Base-by-base conservation (phyloP, 257 asterid species). In the Nicotiana knightiana region DNA sequence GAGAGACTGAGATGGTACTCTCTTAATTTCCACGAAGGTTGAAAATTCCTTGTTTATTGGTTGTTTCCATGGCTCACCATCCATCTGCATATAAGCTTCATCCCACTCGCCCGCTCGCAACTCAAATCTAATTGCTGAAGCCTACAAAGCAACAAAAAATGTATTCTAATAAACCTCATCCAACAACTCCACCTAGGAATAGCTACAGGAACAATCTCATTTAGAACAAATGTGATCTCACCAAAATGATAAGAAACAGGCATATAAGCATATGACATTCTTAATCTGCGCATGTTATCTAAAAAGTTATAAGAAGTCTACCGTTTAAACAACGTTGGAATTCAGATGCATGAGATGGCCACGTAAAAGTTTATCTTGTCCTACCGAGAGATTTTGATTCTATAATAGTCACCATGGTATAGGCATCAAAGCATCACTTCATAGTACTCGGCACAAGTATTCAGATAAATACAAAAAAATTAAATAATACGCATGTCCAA, bases 11-110 rank as follows among this genome's bases (percentile, higher is more conserved):
- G 87, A 84, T 1, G 94, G 87, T 39, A 91, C 91, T 82, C 89
- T 89, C 75, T 88, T 92, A 57, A 93, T 91, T 79, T 93, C 97
- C 59, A 93, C 88, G 62, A 87, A 93, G 0, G 98, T 91, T 1
- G 98, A 94, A 87, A 84, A 91, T 9, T 92, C 97, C 85, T 87
- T 88, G 87, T 85, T 70, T 83, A 92, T 87, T 3, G 97, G 98
- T 81, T 93, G 98, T 85, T 93, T 93, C 98, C 97, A 94, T 67
- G 98, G 98, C 85, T 94, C 97, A 1, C 98, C 98, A 46, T 94
- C 98, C 96, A 92, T 90, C 88, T 94, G 98, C 97, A 93, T 87
- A 82, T 83, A 93, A 6, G 91, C 93, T 81, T 93, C 85, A 6
- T 82, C 85, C 98, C 98, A 94, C 80, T 94, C 98, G 79, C 97